phyloP scores from a whole-genome alignment of 148 eudicot genomes.

The Polygonum aviculare region DNA sequence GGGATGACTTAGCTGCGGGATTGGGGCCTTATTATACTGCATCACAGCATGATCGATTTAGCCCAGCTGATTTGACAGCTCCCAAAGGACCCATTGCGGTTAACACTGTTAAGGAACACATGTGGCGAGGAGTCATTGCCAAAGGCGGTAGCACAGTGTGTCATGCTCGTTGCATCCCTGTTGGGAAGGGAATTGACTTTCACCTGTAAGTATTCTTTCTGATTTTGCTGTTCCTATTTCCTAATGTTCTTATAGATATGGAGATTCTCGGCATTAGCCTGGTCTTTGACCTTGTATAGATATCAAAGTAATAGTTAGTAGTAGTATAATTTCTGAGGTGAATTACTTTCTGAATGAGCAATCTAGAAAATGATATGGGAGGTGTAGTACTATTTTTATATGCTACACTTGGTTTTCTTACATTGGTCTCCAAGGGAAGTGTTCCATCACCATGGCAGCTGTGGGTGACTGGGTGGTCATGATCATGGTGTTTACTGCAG shows the following conservation, averaged over 20 bases:
- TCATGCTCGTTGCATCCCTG: slow-evolving; percentile 81
- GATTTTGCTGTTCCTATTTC: background rate
- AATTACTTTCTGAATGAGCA: background rate
- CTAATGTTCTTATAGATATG: background rate
- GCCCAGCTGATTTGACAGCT: slow-evolving; percentile 17
- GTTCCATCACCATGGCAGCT: background rate
- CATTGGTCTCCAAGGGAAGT: background rate
- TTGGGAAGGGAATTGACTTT: slow-evolving; percentile 54
- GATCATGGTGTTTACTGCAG: background rate
- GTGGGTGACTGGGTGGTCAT: background rate
- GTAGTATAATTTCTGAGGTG: background rate
- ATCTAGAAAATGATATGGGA: background rate
- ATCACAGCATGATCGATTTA: slow-evolving; percentile 22
- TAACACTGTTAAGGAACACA: slow-evolving; percentile 36
- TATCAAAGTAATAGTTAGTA: background rate
- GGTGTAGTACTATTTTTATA: background rate
- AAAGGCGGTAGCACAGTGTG: slow-evolving; percentile 87
- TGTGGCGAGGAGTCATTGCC: slow-evolving; percentile 93
- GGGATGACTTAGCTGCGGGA: slow-evolving; percentile 19
- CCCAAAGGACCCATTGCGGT: slow-evolving; percentile 25
- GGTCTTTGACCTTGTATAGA: background rate
- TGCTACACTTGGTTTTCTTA: background rate
- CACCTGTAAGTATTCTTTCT: slow-evolving; percentile 57
- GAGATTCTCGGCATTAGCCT: background rate
- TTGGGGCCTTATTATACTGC: slow-evolving; percentile 18